Conservation (phyloP, 192 early-diverging fungal genomes). For the Gigaspora rosea region DNA sequence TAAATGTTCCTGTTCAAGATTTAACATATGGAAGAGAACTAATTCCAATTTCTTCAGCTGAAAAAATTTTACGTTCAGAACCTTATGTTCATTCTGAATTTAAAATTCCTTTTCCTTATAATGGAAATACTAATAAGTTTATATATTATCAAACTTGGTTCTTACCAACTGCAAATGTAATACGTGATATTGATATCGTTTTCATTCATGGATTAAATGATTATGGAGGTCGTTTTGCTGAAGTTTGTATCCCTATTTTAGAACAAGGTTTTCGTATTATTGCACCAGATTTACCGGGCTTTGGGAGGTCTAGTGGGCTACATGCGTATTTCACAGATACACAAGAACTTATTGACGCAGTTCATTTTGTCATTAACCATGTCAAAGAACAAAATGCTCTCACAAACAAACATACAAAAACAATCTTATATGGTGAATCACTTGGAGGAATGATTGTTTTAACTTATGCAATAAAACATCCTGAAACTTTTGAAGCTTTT, state of each 20-base stretch:
- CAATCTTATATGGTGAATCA: constrained; percentile 20
- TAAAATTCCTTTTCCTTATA: constrained; percentile 19
- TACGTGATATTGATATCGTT: constrained; percentile 17
- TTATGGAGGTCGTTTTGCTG: constrained; percentile 24
- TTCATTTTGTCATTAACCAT: constrained; percentile 17
- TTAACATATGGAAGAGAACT: constrained; percentile 22
- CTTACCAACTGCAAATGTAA: not conserved
- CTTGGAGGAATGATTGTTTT: constrained; percentile 25
- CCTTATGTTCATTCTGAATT: constrained; percentile 4
- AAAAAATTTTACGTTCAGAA: not conserved
- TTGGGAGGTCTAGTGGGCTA: constrained; percentile 28
- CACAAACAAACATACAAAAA: not conserved
- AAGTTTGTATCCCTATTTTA: not conserved
- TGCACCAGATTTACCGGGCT: constrained; percentile 17
- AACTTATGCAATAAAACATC: constrained; percentile 22
- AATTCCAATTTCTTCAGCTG: not conserved
- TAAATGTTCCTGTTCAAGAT: constrained; percentile 1
- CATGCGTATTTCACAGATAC: constrained; percentile 14
- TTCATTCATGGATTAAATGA: constrained; percentile 26
- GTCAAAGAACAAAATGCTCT: constrained; percentile 1
- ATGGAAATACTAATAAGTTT: not conserved
- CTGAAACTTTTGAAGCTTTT: constrained; percentile 18
- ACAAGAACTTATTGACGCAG: constrained; percentile 15
- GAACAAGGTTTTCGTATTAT: constrained; percentile 29
- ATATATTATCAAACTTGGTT: constrained; percentile 32